Evolutionary conservation across 306 rosid species (phyloP).

Genomic region (Casuarina glauca): DNA sequence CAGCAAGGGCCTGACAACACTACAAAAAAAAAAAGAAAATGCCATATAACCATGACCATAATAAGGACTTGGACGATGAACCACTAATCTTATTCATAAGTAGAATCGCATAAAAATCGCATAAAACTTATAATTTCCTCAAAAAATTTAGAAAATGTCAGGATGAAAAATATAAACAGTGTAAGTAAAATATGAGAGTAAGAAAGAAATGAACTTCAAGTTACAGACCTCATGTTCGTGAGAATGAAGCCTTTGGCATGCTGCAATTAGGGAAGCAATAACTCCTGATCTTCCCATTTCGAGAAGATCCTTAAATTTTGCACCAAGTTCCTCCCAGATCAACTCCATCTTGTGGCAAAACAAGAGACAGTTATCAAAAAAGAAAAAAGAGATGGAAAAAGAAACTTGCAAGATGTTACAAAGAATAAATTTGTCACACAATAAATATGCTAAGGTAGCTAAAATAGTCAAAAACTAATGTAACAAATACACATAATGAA

Average conservation of each 20-base stretch:
- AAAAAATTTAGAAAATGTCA: conserved; percentile 10
- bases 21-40: conserved; percentile 38
- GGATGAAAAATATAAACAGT: conserved; percentile 4
- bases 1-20: conserved; percentile 81
- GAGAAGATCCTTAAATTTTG: conserved; percentile 64
- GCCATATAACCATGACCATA: conserved; percentile 9
- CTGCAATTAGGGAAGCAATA: conserved; percentile 75
- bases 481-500: conserved; percentile 5
- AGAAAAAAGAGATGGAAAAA: conserved; percentile 6
- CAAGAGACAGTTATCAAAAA: neutral
- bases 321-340: conserved; percentile 85
- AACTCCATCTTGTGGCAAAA: conserved; percentile 63
- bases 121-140: neutral
- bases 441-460: conserved; percentile 21
- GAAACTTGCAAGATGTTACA: conserved; percentile 6
- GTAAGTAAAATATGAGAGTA: conserved; percentile 16
- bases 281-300: conserved; percentile 91
- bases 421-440: conserved; percentile 11
- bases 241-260: conserved; percentile 75
- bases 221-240: conserved; percentile 67
- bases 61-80: conserved; percentile 16
- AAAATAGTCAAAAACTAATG: neutral
- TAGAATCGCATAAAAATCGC: neutral
- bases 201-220: conserved; percentile 11
- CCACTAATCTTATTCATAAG: neutral